A percentile compares a stretch with the other conserved stretches of the same genome.
Conservation (phyloP, 225 moss, liverwort and hornwort species). For the Sphagnum contortum region DNA sequence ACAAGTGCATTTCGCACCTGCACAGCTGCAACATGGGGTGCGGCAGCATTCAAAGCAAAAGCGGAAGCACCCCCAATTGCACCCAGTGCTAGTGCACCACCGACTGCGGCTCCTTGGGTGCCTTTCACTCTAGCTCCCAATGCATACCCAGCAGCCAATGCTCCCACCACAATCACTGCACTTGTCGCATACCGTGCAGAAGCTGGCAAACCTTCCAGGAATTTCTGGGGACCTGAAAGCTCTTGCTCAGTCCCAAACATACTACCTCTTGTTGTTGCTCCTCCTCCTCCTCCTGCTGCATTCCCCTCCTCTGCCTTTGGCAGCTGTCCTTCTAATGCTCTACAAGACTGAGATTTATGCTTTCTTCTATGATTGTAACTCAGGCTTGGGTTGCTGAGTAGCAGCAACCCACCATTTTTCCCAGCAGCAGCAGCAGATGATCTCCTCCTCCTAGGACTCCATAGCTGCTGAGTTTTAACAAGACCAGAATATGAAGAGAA, state of each 20-base stretch:
- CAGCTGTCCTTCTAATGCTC: conserved; percentile 28
- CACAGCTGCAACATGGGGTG: conserved; percentile 79
- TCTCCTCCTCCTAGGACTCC: too few species aligned
- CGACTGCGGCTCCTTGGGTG: conserved; percentile 43
- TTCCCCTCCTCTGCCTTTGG: conserved; percentile 13
- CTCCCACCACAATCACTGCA: conserved; percentile 74
- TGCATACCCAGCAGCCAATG: conserved; percentile 75
- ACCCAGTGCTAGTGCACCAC: conserved; percentile 79
- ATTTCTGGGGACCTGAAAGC: conserved; percentile 52
- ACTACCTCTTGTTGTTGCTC: conserved; percentile 21
- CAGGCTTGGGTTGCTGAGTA: too few species aligned
- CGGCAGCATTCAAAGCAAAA: conserved; percentile 67
- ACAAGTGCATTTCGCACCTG: conserved; percentile 76
- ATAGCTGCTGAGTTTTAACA: too few species aligned
- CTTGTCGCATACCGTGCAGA: conserved; percentile 62
- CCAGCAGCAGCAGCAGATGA: too few species aligned
- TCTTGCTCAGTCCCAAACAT: conserved; percentile 71
- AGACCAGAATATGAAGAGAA: too few species aligned
- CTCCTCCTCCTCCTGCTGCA: conserved; percentile 8
- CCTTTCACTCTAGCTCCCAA: conserved; percentile 45
- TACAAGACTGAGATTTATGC: conserved; percentile 11
- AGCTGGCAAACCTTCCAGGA: conserved; percentile 76
- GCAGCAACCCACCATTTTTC: too few species aligned
- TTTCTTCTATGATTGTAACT: background rate
- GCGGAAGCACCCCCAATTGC: conserved; percentile 62